These are phyloP conservation scores for Cladosporium sp. DNA, from an alignment of 2,329 filamentous ascomycete species.

Conservation along the genomic window DNA sequence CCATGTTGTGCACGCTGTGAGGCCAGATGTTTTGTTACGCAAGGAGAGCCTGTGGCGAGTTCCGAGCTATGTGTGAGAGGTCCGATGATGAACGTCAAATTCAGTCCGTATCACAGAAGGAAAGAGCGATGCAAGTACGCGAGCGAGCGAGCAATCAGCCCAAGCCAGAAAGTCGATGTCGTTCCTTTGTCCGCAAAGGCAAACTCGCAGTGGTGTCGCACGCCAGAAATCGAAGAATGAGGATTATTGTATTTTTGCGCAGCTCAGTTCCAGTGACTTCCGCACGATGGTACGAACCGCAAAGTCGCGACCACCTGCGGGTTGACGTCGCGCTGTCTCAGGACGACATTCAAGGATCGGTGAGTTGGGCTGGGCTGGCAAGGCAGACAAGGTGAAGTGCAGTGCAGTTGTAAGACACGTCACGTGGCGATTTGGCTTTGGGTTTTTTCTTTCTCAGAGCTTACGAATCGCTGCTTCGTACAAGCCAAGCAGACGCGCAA, in stretches of 20 bases:
- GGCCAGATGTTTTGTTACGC: neutral
- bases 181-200: neutral
- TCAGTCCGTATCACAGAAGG: neutral
- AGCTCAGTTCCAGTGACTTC: neutral
- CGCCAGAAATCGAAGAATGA: neutral
- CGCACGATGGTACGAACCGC: neutral
- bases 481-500: neutral
- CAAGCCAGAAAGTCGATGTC: neutral
- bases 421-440: neutral
- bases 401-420: neutral
- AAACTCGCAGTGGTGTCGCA: neutral
- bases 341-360: neutral
- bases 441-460: neutral
- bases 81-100: neutral
- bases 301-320: neutral
- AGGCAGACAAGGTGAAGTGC: neutral
- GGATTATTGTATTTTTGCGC: neutral
- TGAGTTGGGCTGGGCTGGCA: neutral
- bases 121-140: neutral
- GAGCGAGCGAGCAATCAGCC: neutral
- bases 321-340: constrained; percentile 2
- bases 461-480: neutral
- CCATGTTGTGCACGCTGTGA: constrained; percentile 3
- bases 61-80: neutral
- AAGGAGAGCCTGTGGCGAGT: neutral